Evolutionary conservation across 768 basidiomycete species (phyloP), one percentile per base, ranked within the genome.

Genomic region (Pisolithus tinctorius): DNA sequence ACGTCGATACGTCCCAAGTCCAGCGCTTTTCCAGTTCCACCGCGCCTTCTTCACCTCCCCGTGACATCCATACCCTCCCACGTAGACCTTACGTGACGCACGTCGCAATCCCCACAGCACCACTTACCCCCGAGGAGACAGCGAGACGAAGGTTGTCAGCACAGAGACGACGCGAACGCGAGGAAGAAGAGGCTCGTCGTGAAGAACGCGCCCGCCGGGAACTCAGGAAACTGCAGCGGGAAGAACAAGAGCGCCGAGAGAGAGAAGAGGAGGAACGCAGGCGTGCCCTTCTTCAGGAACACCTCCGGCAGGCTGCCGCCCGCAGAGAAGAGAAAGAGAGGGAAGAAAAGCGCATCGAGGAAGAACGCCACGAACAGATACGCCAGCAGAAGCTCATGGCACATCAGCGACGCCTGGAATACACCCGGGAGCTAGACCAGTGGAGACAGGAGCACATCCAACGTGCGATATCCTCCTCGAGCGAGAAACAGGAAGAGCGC

Each of bases 391-490:
- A 70, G 58, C 69, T 69, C 45, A 39, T 64, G 20, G 79, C 77
- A 17, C 70, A 76, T 50, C 72, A 78, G 58, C 69, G 76, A 31
- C 63, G 81, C 45, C 45, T 76, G 45, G 75, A 80, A 50, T 74
- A 80, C 55, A 76, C 79, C 49, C 70, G 67, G 17, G 72, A 72
- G 54, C 51, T 78, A 50, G 81, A 82, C 51, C 65, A 72, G 45
- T 81, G 80, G 81, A 68, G 80, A 25, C 63, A 61, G 45, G 76
- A 78, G 38, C 77, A 80, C 54, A 68, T 74, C 4, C 64, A 68
- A 27, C 69, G 73, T 30, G 69, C 64, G 3, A 75, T 77, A 45
- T 75, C 77, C 20, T 68, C 73, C 40, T 72, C 71, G 27, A 71
- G 69, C 56, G 72, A 71, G 38, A 70, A 72, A 34, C 74, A 75